Conservation (phyloP, 345 rosid genomes). For the Gossypium stocksii region DNA sequence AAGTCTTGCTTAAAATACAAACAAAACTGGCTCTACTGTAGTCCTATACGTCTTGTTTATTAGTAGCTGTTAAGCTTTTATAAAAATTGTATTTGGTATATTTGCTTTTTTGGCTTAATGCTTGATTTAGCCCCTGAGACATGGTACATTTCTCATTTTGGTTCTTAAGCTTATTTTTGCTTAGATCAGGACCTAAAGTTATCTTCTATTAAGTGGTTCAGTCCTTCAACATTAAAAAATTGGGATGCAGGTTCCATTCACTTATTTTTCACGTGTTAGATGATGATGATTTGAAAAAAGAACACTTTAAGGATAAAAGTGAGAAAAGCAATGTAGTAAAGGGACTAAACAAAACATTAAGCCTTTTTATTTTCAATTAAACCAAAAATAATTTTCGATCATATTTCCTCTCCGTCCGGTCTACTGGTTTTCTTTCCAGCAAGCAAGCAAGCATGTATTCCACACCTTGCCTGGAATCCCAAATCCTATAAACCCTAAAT, state of each 20-base stretch:
- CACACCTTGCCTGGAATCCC: slow-evolving; percentile 20
- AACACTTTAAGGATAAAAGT: too few relatives aligned
- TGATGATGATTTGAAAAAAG: too few relatives aligned
- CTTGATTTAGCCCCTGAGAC: too few relatives aligned
- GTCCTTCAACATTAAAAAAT: too few relatives aligned
- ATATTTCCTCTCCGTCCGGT: neutral
- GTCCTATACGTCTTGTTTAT: neutral
- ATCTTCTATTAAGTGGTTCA: too few relatives aligned
- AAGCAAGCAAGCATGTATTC: slow-evolving; percentile 21
- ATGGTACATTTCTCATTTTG: too few relatives aligned
- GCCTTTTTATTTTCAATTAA: neutral
- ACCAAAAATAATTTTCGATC: neutral
- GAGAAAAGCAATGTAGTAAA: too few relatives aligned
- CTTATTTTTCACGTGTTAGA: too few relatives aligned
- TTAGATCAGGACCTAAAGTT: too few relatives aligned
- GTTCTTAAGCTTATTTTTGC: too few relatives aligned
- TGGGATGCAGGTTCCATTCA: too few relatives aligned
- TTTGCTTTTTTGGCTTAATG: neutral
- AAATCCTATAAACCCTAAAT: slow-evolving; percentile 33
- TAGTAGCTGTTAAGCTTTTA: neutral
- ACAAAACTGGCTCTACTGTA: neutral
- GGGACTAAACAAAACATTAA: too few relatives aligned
- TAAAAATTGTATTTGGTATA: neutral
- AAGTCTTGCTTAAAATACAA: neutral
- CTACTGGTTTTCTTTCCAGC: neutral